Conservation (phyloP, 148 eudicot species). For the Polygonum maritimum region DNA sequence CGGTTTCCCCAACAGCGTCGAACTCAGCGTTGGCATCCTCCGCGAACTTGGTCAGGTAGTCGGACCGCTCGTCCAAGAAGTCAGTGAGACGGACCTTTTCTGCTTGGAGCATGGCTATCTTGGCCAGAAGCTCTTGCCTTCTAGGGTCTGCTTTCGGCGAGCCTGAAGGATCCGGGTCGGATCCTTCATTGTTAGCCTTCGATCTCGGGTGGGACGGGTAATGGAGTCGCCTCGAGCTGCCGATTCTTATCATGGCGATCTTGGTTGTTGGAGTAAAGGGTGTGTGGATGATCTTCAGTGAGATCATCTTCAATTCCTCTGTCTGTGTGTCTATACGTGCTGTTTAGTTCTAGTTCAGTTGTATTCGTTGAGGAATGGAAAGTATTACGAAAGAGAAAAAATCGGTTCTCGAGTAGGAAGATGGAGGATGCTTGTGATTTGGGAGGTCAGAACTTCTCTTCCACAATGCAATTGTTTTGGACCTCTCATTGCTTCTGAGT, state of each 20-base stretch:
- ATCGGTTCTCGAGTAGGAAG: background rate
- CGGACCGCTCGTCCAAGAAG: constrained; percentile 69
- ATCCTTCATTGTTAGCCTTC: constrained; percentile 25
- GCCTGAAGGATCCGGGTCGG: constrained; percentile 22
- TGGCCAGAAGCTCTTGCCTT: constrained; percentile 67
- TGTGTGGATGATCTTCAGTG: constrained; percentile 45
- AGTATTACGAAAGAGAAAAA: too few species aligned
- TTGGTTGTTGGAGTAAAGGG: constrained; percentile 30
- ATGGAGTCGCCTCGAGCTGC: constrained; percentile 18
- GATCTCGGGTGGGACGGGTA: constrained; percentile 30
- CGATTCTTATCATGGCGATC: constrained; percentile 15
- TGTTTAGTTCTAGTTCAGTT: background rate
- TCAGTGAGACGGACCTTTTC: constrained; percentile 76
- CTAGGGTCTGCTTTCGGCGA: constrained; percentile 49
- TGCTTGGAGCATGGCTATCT: constrained; percentile 73
- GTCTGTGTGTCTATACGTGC: background rate
- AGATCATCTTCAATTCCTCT: constrained; percentile 29
- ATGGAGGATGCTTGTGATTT: background rate
- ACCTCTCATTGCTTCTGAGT: background rate
- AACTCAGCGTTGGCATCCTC: constrained; percentile 79
- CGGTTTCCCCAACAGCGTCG: constrained; percentile 69
- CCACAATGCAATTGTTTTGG: background rate
- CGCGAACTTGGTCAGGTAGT: constrained; percentile 62
- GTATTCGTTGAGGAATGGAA: background rate
- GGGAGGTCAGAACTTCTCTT: background rate